A percentile compares a stretch with the other conserved stretches of the same genome.
Evolutionary conservation across 495 filamentous ascomycete species (phyloP).

Genomic region (Neurospora sp.): DNA sequence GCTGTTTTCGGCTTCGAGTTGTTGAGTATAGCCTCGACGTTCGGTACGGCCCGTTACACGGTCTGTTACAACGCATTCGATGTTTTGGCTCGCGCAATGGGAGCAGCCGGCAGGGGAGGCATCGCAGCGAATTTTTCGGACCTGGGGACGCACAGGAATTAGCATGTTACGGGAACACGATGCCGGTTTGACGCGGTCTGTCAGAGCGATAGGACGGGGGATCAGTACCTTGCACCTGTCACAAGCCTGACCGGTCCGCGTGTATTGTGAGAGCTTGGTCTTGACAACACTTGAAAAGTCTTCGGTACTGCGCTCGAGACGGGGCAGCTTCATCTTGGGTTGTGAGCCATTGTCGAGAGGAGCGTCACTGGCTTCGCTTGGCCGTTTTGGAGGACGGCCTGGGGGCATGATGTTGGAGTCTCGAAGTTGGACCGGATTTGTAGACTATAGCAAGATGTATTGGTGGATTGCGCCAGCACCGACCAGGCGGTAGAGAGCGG

Average conservation of each 20-base stretch:
- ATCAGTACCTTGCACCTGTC: conserved; percentile 75
- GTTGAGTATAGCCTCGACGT: conserved; percentile 63
- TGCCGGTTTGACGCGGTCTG: neutral
- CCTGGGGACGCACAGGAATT: conserved; percentile 31
- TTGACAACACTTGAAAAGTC: conserved; percentile 61
- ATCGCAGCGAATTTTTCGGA: conserved; percentile 81
- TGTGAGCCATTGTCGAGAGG: conserved; percentile 13
- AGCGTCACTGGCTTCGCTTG: conserved; percentile 25
- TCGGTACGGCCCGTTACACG: conserved; percentile 75
- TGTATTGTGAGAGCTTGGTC: conserved; percentile 51
- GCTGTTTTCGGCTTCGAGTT: conserved; percentile 48
- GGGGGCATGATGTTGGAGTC: conserved; percentile 21
- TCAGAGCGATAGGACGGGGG: conserved; percentile 1
- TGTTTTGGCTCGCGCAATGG: conserved; percentile 59
- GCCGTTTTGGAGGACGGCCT: conserved; percentile 30
- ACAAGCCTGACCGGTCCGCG: conserved; percentile 77
- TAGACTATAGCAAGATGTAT: conserved; percentile 4
- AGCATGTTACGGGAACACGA: neutral
- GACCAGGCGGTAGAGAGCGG: neutral
- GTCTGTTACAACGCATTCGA: conserved; percentile 73
- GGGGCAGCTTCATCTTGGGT: conserved; percentile 36
- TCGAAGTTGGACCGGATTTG: conserved; percentile 20
- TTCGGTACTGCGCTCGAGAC: conserved; percentile 39
- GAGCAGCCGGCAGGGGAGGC: conserved; percentile 60
- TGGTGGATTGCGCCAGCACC: neutral